A percentile compares a stretch with the other conserved stretches of the same genome.
Evolutionary conservation across 2,329 filamentous ascomycete species (phyloP).

Genomic region (Neoascochyta sp.): DNA sequence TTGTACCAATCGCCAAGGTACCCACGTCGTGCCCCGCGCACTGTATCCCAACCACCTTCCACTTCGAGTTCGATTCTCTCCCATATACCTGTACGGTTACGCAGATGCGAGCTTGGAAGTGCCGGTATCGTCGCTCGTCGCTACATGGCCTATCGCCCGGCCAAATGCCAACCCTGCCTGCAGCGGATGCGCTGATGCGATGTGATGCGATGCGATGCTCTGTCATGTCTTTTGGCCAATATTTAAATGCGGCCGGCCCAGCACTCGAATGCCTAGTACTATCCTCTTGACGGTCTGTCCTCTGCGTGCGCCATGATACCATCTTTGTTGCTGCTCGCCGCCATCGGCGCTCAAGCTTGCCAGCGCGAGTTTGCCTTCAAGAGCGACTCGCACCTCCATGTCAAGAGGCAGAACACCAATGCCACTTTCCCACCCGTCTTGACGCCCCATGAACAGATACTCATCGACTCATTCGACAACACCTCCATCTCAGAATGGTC

Average conservation of each 20-base stretch:
- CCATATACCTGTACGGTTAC: constrained; percentile 6
- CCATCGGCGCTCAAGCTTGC: constrained; percentile 33
- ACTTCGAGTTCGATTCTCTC: constrained; percentile 22
- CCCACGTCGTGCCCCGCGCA: no score
- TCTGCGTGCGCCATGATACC: constrained; percentile 23
- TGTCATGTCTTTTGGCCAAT: no score
- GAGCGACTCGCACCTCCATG: constrained; percentile 17
- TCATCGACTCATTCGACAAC: constrained; percentile 42
- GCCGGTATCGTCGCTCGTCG: constrained; percentile 8
- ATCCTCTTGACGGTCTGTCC: background rate
- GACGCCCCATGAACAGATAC: constrained; percentile 37
- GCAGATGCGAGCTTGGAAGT: constrained; percentile 9
- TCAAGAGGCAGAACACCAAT: constrained; percentile 26
- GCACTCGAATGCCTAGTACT: background rate
- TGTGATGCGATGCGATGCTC: no score
- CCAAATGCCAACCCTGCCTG: background rate
- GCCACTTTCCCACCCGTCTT: constrained; percentile 32
- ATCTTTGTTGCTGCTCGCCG: constrained; percentile 22
- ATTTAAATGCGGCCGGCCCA: no score
- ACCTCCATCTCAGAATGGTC: constrained; percentile 39
- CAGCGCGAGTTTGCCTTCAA: constrained; percentile 30
- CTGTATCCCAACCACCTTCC: constrained; percentile 31
- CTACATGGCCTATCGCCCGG: no score
- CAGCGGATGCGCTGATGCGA: no score
- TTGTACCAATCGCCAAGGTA: constrained; percentile 23